A percentile compares a stretch with the other conserved stretches of the same genome.
phyloP scores from a whole-genome alignment of 805 yeast species.

The Pichia membranifaciens region DNA sequence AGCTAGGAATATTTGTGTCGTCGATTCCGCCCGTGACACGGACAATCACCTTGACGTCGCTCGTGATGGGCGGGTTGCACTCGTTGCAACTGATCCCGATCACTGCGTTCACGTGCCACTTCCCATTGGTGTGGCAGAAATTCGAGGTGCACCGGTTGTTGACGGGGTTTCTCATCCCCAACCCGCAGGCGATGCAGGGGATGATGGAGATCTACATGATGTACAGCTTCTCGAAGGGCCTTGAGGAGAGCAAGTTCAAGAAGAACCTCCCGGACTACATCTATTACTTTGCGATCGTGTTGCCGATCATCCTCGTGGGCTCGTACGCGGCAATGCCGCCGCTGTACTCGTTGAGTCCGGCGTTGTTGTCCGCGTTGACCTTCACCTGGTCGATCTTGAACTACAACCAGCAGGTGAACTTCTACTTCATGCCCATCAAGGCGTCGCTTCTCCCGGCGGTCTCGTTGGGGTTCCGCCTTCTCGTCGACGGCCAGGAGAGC shows the following conservation, averaged over 20 bases:
- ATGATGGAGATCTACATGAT: constrained; percentile 50
- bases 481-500: constrained; percentile 39
- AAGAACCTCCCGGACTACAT: constrained; percentile 48
- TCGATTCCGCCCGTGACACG: constrained; percentile 61
- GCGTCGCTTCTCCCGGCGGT: constrained; percentile 49
- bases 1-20: constrained; percentile 32
- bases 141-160: constrained; percentile 43
- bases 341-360: constrained; percentile 28
- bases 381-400: constrained; percentile 57
- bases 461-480: constrained; percentile 37
- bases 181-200: constrained; percentile 39
- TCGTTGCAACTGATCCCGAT: constrained; percentile 28
- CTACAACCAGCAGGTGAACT: constrained; percentile 47
- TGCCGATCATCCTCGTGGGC: constrained; percentile 39
- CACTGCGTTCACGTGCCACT: constrained; percentile 24
- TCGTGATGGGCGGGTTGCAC: constrained; percentile 38
- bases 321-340: constrained; percentile 28
- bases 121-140: constrained; percentile 28
- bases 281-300: constrained; percentile 45
- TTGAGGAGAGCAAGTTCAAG: constrained; percentile 48
- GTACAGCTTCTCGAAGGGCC: constrained; percentile 50
- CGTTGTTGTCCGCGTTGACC: constrained; percentile 49
- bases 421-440: constrained; percentile 47
- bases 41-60: constrained; percentile 43
- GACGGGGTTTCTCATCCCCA: constrained; percentile 43